Conservation (phyloP, 192 early-diverging fungal genomes). For the Coemansia sp. region DNA sequence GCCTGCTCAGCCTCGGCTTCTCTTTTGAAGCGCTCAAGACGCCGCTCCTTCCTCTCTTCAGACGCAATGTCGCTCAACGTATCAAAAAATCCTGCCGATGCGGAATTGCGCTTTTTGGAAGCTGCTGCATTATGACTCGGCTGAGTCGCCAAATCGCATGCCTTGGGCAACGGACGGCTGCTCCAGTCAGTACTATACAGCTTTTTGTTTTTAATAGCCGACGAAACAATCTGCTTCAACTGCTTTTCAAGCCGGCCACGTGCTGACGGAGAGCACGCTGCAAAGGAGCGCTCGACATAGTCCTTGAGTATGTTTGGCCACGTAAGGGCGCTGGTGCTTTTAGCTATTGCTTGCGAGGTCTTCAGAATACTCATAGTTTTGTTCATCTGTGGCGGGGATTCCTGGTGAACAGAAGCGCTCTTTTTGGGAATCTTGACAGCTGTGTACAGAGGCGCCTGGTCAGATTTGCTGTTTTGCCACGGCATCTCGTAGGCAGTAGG, state of each 20-base stretch:
- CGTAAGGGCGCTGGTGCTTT: slow-evolving; percentile 2
- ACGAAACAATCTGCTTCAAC: slow-evolving; percentile 47
- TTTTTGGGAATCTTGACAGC: slow-evolving; percentile 37
- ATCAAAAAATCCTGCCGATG: slow-evolving; percentile 6
- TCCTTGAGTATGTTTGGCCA: slow-evolving; percentile 37
- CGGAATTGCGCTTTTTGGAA: slow-evolving; percentile 22
- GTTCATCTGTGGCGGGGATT: not conserved
- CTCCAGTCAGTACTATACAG: slow-evolving; percentile 38
- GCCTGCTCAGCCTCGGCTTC: slow-evolving; percentile 36
- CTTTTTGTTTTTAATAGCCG: slow-evolving; percentile 46
- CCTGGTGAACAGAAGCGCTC: not conserved
- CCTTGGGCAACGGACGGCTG: slow-evolving; percentile 40
- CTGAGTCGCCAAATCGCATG: slow-evolving; percentile 16
- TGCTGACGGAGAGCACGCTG: slow-evolving; percentile 19
- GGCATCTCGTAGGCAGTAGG: not conserved
- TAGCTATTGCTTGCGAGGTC: slow-evolving; percentile 3
- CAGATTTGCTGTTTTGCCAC: slow-evolving; percentile 5
- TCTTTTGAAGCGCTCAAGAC: slow-evolving; percentile 38
- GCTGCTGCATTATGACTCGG: not conserved
- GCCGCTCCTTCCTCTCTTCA: slow-evolving; percentile 41
- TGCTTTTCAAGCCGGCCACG: slow-evolving; percentile 31
- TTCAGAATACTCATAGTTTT: slow-evolving; percentile 2
- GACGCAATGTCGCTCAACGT: slow-evolving; percentile 33
- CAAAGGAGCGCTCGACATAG: slow-evolving; percentile 53
- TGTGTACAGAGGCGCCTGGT: slow-evolving; percentile 32